Evolutionary conservation across 495 filamentous ascomycete genomes (phyloP).

Genomic region (Halenospora varia): DNA sequence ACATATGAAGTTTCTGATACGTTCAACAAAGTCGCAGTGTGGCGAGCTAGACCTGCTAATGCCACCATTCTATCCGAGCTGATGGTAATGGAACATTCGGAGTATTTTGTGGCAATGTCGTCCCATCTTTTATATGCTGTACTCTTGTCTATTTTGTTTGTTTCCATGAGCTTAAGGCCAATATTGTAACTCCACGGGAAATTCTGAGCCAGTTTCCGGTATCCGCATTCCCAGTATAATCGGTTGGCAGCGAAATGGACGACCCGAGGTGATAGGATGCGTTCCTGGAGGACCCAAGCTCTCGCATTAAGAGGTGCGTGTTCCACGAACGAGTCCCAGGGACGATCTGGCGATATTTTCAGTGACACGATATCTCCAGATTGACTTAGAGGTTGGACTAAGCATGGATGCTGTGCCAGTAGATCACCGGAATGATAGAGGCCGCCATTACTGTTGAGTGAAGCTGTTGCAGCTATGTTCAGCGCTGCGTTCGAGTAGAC

Average conservation of each 20-base stretch:
- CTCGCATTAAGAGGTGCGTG: constrained; percentile 5
- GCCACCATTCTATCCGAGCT: too few species aligned
- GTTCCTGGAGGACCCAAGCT: constrained; percentile 12
- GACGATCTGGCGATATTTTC: not conserved
- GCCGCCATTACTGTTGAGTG: not conserved
- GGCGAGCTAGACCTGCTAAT: too few species aligned
- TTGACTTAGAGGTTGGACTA: not conserved
- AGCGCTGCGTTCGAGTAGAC: constrained; percentile 17
- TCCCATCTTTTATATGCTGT: too few species aligned
- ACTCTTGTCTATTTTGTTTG: too few species aligned
- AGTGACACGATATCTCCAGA: not conserved
- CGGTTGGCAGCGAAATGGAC: not conserved
- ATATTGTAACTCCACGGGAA: too few species aligned
- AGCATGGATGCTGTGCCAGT: not conserved
- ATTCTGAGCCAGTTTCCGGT: too few species aligned
- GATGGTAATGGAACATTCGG: too few species aligned
- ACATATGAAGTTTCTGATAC: too few species aligned
- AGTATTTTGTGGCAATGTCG: too few species aligned
- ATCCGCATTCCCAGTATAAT: constrained; percentile 7
- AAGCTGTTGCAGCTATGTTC: constrained; percentile 10
- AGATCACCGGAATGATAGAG: not conserved
- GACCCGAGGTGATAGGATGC: not conserved
- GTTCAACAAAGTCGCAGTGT: too few species aligned
- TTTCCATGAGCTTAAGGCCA: too few species aligned
- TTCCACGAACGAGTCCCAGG: too few species aligned